Evolutionary conservation across 1,139 yeast genomes (phyloP).

Genomic region (Diutina rugosa): DNA sequence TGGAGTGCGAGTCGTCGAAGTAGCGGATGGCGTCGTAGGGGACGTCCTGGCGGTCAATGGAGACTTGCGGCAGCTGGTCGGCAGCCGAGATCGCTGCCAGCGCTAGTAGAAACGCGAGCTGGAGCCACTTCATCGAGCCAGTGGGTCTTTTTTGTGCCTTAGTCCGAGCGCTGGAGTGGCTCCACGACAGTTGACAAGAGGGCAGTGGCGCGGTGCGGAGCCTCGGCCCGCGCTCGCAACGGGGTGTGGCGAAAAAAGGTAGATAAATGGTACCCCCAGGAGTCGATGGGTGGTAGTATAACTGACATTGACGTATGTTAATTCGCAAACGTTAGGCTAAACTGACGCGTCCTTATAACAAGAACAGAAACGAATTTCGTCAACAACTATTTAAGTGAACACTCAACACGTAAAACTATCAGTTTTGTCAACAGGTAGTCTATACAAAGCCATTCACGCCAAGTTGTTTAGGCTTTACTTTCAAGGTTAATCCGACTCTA

Average conservation of each 20-base stretch:
- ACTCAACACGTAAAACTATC: no score
- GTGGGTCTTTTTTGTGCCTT: not conserved
- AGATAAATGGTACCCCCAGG: not conserved
- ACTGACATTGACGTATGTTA: no score
- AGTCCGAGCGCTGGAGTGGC: no score
- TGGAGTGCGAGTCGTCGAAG: conserved; percentile 43
- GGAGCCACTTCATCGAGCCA: not conserved
- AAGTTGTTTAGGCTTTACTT: no score
- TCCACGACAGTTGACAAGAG: not conserved
- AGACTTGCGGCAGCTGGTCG: not conserved
- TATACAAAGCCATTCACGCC: no score
- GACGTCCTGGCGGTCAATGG: not conserved
- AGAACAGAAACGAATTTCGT: no score
- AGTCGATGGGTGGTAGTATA: not conserved
- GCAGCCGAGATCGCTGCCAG: not conserved
- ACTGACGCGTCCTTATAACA: no score
- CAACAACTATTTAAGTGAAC: no score
- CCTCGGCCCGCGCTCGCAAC: not conserved
- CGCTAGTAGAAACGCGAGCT: not conserved
- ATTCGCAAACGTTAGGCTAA: no score
- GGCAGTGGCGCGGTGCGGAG: not conserved
- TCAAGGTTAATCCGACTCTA: no score
- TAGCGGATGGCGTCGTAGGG: conserved; percentile 14
- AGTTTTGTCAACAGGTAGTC: no score
- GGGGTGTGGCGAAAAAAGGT: not conserved